Conservation (phyloP, 345 rosid species). For the Eucalyptus pauciflora region DNA sequence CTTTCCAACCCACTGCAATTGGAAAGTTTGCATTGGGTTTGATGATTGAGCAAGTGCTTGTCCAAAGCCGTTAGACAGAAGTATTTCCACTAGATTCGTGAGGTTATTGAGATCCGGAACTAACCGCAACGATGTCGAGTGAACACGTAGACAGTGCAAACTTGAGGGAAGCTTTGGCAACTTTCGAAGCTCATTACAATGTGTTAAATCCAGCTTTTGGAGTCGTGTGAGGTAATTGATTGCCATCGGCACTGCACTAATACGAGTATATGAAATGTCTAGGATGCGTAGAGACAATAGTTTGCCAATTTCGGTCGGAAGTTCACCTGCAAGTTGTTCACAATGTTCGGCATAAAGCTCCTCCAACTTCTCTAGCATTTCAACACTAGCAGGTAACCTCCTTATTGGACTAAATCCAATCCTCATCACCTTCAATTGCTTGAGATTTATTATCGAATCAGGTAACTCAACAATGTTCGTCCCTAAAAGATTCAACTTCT, state of each 20-base stretch:
- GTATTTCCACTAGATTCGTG: not conserved
- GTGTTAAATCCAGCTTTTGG: not conserved
- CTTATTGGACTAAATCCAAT: not conserved
- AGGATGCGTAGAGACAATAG: accelerated
- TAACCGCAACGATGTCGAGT: accelerated
- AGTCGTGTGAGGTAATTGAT: not conserved
- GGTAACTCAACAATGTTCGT: not conserved
- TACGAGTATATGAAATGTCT: accelerated
- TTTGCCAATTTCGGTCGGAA: not conserved
- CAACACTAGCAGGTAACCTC: not conserved
- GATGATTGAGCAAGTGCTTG: not conserved
- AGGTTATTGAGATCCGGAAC: not conserved
- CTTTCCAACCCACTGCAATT: not conserved
- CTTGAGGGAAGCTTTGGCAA: not conserved
- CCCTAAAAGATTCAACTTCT: accelerated
- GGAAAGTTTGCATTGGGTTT: not conserved
- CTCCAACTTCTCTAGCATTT: not conserved
- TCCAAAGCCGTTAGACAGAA: accelerated
- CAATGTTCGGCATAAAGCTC: not conserved
- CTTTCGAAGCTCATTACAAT: not conserved
- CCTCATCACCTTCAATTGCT: not conserved
- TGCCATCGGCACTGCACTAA: accelerated
- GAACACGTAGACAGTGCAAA: not conserved
- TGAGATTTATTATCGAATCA: accelerated
- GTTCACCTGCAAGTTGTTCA: not conserved